Conservation (phyloP, 768 basidiomycete genomes). For the Tricholoma saponaceum region DNA sequence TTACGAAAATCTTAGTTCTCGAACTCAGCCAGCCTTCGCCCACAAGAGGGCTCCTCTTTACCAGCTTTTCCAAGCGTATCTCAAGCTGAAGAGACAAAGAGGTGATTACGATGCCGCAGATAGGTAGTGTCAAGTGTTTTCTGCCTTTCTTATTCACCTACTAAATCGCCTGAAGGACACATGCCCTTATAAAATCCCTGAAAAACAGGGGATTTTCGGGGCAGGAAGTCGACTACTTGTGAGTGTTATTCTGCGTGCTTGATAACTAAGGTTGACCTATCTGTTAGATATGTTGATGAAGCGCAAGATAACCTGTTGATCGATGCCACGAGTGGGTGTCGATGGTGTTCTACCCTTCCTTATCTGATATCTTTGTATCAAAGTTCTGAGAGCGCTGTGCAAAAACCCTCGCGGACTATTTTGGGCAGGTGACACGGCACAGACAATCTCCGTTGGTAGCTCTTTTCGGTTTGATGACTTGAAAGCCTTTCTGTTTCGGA, state of each 20-base stretch:
- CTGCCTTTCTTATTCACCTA: neutral
- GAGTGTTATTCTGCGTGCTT: constrained; percentile 9
- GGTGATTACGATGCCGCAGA: constrained; percentile 57
- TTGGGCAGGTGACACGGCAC: constrained; percentile 80
- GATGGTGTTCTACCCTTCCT: neutral
- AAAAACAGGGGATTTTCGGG: constrained; percentile 29
- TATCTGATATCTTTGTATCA: neutral
- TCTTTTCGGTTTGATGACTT: constrained; percentile 70
- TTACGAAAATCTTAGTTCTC: constrained; percentile 46
- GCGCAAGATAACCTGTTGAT: constrained; percentile 69
- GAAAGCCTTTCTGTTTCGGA: constrained; percentile 59
- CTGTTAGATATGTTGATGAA: constrained; percentile 68
- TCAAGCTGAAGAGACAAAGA: constrained; percentile 35
- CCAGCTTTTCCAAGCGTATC: constrained; percentile 49
- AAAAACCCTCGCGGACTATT: constrained; percentile 63
- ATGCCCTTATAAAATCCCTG: constrained; percentile 40
- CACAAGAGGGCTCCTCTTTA: constrained; percentile 45
- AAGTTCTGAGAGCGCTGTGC: constrained; percentile 61
- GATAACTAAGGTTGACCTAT: neutral
- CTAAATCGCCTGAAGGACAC: constrained; percentile 37
- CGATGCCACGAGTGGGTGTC: constrained; percentile 49
- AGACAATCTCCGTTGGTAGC: constrained; percentile 71
- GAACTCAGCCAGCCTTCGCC: constrained; percentile 53
- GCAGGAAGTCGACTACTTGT: constrained; percentile 53
- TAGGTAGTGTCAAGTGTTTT: constrained; percentile 30